Conservation (phyloP, 1,284 basidiomycete genomes). For the Rhodotorula glutinis region DNA sequence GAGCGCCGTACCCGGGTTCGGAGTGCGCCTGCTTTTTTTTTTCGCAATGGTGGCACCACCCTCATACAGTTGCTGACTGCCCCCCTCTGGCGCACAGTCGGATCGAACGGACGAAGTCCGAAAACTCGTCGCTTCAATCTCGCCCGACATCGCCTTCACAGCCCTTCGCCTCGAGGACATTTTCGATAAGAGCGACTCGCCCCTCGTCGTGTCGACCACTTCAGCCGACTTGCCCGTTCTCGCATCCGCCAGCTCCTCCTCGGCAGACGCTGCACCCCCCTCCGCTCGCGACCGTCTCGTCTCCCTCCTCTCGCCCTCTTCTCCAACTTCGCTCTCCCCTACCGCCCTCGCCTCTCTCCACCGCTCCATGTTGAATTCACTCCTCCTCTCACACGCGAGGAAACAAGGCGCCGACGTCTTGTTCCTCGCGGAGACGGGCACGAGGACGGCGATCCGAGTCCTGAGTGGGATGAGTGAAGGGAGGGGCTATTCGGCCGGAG, state of each 20-base stretch:
- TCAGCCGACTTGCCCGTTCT: not conserved
- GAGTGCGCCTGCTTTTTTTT: slow-evolving; percentile 5
- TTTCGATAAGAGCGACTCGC: slow-evolving; percentile 5
- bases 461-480: slow-evolving; percentile 27
- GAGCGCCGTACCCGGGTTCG: slow-evolving; percentile 9
- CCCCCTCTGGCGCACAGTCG: not conserved
- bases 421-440: slow-evolving; percentile 26
- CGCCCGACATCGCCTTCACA: slow-evolving; percentile 17
- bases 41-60: too few species aligned
- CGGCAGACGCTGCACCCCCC: not conserved
- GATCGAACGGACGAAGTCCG: slow-evolving; percentile 16
- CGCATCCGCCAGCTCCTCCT: not conserved
- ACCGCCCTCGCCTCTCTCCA: slow-evolving; percentile 16
- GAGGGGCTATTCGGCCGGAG: slow-evolving; percentile 24
- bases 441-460: slow-evolving; percentile 24
- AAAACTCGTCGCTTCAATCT: slow-evolving; percentile 4
- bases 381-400: slow-evolving; percentile 12
- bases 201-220: not conserved
- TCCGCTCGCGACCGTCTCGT: not conserved
- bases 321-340: slow-evolving; percentile 7
- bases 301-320: slow-evolving; percentile 7
- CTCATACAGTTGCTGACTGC: not conserved
- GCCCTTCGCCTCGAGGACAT: slow-evolving; percentile 20
- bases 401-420: slow-evolving; percentile 4
- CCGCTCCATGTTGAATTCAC: slow-evolving; percentile 11